Evolutionary conservation across 352 stramenopile genomes (phyloP), one percentile per base, ranked within the genome.

Genomic region (Phytophthora sojae): DNA sequence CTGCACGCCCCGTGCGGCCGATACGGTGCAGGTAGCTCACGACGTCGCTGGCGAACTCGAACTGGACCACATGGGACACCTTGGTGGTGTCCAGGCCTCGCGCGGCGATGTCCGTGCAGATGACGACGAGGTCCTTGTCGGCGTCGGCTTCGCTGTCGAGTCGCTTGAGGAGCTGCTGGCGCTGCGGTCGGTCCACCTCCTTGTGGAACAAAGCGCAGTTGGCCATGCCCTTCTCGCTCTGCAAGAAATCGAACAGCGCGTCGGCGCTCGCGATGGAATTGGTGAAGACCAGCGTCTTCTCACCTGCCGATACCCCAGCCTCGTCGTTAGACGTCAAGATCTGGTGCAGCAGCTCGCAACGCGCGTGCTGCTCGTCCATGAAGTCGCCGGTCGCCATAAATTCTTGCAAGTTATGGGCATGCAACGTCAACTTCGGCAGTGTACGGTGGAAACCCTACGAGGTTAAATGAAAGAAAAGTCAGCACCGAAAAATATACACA

Each of bases 11-110:
- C 3, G 88, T 95, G 47, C 86, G 86, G 2, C 88, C 88, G 51
- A 93, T 92, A 65, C 88, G 86, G 61, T 95, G 88, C 49, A 95
- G 75, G 51, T 93, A 90, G 61, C 83, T 92, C 61, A 95, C 85
- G n/a, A 93, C 82, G 61, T 95, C 85, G 58, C 72, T 85, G 9
- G 88, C 88, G 59, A 93, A 95, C 63, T 95, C 88, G 61, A 89
- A 92, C 71, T 95, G 88, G 0, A 95, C 73, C 42, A 95, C 88
- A 57, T 95, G 86, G 4, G 70, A 53, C 49, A 95, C 87, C 53
- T 83, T 81, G 15, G 78, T 91, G 6, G 86, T 93, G 54, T 95
- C 88, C 2, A 95, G 75, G 0, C 88, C 88, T 23, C 86, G 76
- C 15, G 88, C 86, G 0, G 86, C 88, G 30, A 95, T 94, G 62